Percentiles rank a stretch among this genome's conserved stretches.
Evolutionary conservation across 1,284 basidiomycete species (phyloP).

Genomic region (Pyrrhoderma noxium): DNA sequence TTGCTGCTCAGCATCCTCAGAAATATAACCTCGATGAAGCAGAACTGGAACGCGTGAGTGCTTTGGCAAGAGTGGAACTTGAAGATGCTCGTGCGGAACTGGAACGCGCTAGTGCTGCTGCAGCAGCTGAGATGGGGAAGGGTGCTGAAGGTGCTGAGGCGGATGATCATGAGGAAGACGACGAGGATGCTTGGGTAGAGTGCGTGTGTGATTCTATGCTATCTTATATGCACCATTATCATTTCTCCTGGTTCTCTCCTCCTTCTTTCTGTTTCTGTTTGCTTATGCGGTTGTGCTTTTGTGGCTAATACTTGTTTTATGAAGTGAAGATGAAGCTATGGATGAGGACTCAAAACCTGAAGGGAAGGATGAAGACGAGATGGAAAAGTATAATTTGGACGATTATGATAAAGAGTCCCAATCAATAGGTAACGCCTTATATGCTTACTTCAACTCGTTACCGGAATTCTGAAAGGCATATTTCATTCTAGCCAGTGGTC

Average conservation of each 20-base stretch:
- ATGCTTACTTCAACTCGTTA: too few species aligned
- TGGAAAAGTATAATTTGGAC: constrained; percentile 91
- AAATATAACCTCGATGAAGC: constrained; percentile 90
- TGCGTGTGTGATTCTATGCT: constrained; percentile 40
- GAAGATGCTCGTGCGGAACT: constrained; percentile 85
- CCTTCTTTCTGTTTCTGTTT: neutral
- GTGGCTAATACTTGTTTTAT: constrained; percentile 25
- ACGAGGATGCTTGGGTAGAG: constrained; percentile 71
- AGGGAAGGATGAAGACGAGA: constrained; percentile 52
- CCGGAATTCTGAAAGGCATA: too few species aligned
- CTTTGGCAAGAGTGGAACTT: constrained; percentile 81
- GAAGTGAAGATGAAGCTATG: constrained; percentile 55
- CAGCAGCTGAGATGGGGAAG: constrained; percentile 53
- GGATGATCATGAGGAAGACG: constrained; percentile 44
- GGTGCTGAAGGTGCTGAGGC: constrained; percentile 52
- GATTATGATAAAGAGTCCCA: constrained; percentile 86
- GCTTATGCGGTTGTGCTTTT: constrained; percentile 15
- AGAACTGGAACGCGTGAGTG: constrained; percentile 87
- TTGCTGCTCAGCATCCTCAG: constrained; percentile 67
- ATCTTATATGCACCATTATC: neutral
- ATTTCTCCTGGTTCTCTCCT: neutral
- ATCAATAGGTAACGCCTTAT: constrained; percentile 41
- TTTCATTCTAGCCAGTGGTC: constrained; percentile 78
- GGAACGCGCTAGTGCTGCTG: constrained; percentile 74
- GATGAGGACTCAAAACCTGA: constrained; percentile 26